Evolutionary conservation across 208 protist species (phyloP).

Genomic region (Trypanosoma vivax): DNA sequence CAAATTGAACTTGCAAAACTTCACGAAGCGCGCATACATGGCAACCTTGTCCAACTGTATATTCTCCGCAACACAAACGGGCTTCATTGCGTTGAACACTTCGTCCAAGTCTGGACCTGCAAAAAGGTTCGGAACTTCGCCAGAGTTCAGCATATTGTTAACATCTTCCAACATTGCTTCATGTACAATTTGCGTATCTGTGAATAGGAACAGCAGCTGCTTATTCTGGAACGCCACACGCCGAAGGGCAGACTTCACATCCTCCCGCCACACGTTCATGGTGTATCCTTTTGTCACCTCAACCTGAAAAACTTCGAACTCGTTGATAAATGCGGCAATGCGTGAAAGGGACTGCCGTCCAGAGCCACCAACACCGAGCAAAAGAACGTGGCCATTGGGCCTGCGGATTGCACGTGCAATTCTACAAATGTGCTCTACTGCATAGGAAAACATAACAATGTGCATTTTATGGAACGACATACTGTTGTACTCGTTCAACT

Average conservation of each 20-base stretch:
- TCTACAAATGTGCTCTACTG: conserved; percentile 94
- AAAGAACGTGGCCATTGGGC: conserved; percentile 94
- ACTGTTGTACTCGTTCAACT: conserved; percentile 93
- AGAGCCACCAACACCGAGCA: conserved; percentile 97
- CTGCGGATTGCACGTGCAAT: conserved; percentile 95
- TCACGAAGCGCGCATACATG: conserved; percentile 93
- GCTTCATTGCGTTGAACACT: conserved; percentile 91
- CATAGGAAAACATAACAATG: conserved; percentile 97
- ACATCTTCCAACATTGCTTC: conserved; percentile 98
- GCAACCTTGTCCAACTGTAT: conserved; percentile 91
- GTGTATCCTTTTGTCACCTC: conserved; percentile 96
- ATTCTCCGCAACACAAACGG: conserved; percentile 86
- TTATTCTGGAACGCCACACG: conserved; percentile 92
- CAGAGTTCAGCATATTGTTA: conserved; percentile 97
- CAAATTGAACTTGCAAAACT: conserved; percentile 90
- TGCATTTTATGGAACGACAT: conserved; percentile 83
- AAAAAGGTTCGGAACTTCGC: conserved; percentile 98
- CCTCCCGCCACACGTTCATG: conserved; percentile 94
- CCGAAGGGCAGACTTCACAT: conserved; percentile 92
- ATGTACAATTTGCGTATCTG: conserved; percentile 97
- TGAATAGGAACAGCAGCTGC: conserved; percentile 96
- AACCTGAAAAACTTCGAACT: conserved; percentile 94
- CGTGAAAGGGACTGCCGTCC: conserved; percentile 95
- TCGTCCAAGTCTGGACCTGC: conserved; percentile 91
- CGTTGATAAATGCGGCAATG: conserved; percentile 92